A percentile compares a stretch with the other conserved stretches of the same genome.
These are phyloP conservation scores for Auriscalpium microsporum DNA, from an alignment of 768 basidiomycete species.

Conservation along the genomic window DNA sequence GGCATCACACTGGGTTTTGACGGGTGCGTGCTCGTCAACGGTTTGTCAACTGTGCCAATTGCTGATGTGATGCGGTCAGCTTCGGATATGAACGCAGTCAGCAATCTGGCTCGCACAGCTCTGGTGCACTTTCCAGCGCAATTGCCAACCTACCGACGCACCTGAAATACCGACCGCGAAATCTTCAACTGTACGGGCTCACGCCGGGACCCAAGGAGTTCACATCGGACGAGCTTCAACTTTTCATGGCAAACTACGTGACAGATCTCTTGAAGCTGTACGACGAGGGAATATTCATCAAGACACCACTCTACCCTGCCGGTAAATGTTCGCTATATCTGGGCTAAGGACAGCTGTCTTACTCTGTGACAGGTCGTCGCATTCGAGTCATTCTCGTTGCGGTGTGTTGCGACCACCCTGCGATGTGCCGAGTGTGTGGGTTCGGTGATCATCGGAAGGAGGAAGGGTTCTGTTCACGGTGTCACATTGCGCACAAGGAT, in stretches of 20 bases:
- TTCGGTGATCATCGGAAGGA: slow-evolving; percentile 7
- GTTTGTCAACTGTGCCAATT: background rate
- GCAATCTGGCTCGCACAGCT: background rate
- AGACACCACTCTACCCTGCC: background rate
- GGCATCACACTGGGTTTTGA: background rate
- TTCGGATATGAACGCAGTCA: background rate
- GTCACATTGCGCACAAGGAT: background rate
- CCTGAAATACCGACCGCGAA: background rate
- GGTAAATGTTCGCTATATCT: background rate
- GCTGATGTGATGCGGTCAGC: background rate
- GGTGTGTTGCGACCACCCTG: slow-evolving; percentile 12
- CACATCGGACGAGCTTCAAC: background rate
- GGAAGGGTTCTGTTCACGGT: slow-evolving; percentile 4
- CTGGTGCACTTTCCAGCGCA: background rate
- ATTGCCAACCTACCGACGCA: background rate
- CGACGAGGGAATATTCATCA: background rate
- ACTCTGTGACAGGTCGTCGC: too few relatives aligned
- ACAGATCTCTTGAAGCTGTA: background rate
- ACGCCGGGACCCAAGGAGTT: background rate
- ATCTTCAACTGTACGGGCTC: background rate
- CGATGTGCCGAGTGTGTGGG: slow-evolving; percentile 12
- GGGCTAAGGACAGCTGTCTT: too few relatives aligned
- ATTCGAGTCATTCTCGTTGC: slow-evolving; percentile 2
- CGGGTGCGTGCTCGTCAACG: background rate
- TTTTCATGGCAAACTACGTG: background rate